Evolutionary conservation across 2,329 filamentous ascomycete species (phyloP).

Genomic region (Phialocephala subalpina): DNA sequence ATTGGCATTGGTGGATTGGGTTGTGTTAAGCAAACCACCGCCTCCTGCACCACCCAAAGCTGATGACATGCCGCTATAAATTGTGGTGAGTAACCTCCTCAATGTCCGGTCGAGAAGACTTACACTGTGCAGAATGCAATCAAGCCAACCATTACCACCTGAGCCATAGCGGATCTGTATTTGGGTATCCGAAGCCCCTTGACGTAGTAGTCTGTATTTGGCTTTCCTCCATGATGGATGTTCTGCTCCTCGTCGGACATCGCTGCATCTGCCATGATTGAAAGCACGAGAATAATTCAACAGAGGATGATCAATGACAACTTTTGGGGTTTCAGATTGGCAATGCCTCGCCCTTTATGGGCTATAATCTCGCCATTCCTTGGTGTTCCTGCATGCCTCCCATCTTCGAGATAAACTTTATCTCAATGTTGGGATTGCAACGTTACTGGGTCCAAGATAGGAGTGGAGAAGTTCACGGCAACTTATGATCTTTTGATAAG

Average conservation of each 20-base stretch:
- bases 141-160: conserved; percentile 20
- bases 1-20: conserved; percentile 21
- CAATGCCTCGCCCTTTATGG: not conserved
- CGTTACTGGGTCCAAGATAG: not conserved
- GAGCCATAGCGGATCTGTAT: conserved; percentile 19
- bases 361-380: not conserved
- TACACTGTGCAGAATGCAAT: conserved; percentile 24
- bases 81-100: not conserved
- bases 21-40: conserved; percentile 14
- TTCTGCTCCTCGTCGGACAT: conserved; percentile 56
- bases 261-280: conserved; percentile 77
- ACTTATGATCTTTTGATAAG: not conserved
- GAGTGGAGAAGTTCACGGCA: not conserved
- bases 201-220: conserved; percentile 13
- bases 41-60: conserved; percentile 15
- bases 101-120: not conserved
- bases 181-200: conserved; percentile 13
- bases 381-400: not conserved
- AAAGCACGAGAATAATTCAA: conserved; percentile 68
- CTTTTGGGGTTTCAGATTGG: not conserved
- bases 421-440: conserved; percentile 3
- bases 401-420: not conserved
- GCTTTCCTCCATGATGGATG: not conserved
- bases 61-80: conserved; percentile 12
- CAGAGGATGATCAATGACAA: not conserved